These are phyloP conservation scores for Trichocladium uniseriatum DNA, from an alignment of 495 filamentous ascomycete species.

Conservation along the genomic window DNA sequence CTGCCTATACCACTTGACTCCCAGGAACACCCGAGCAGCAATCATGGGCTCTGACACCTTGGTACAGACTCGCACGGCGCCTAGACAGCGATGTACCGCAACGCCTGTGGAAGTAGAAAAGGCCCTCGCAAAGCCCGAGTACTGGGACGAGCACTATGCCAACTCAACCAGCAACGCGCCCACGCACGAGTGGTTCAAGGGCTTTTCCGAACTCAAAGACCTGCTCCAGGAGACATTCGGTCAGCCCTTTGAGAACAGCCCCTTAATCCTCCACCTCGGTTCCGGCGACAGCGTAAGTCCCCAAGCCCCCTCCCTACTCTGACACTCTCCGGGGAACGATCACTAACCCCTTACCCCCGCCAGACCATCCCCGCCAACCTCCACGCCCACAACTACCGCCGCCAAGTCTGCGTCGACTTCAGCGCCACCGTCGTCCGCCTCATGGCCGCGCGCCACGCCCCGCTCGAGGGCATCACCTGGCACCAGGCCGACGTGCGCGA, in stretches of 20 bases:
- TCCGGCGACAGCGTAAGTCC: constrained; percentile 48
- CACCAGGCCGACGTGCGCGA: constrained; percentile 43
- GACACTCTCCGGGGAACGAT: neutral
- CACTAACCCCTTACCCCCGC: neutral
- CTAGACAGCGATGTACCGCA: too few species aligned
- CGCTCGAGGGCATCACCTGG: constrained; percentile 37
- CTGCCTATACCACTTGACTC: too few species aligned
- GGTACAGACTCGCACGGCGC: too few species aligned
- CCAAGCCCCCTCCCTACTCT: neutral
- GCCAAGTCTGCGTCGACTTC: constrained; percentile 52
- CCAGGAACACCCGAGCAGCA: too few species aligned
- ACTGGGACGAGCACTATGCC: constrained; percentile 45
- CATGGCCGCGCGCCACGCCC: constrained; percentile 38
- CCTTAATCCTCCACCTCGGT: constrained; percentile 45
- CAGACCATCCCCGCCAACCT: constrained; percentile 47
- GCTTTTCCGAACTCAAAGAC: constrained; percentile 37
- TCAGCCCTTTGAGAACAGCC: constrained; percentile 16
- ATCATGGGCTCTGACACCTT: too few species aligned
- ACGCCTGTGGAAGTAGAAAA: too few species aligned
- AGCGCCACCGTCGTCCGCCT: constrained; percentile 42
- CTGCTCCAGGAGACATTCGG: constrained; percentile 35
- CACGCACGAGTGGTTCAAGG: constrained; percentile 46
- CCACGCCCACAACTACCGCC: constrained; percentile 37
- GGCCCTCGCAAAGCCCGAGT: constrained; percentile 8
- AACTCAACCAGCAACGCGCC: constrained; percentile 19